A percentile compares a stretch with the other conserved stretches of the same genome.
Evolutionary conservation across 495 filamentous ascomycete species (phyloP).

Genomic region (Chaetomium fimeti): DNA sequence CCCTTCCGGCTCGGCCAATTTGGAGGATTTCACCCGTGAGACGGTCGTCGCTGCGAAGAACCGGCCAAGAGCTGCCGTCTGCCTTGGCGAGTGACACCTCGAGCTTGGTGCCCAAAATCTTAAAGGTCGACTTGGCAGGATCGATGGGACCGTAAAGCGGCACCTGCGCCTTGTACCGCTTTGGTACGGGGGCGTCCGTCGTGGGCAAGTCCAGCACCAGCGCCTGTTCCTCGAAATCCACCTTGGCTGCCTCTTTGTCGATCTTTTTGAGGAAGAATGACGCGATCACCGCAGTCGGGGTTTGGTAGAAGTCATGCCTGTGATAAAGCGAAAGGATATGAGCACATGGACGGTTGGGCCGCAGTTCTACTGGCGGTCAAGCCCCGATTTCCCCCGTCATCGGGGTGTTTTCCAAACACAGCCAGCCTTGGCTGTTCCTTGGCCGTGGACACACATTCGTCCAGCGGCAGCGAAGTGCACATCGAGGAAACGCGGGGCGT

Average conservation of each 20-base stretch:
- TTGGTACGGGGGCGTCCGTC: constrained; percentile 62
- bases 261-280: constrained; percentile 98
- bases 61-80: constrained; percentile 82
- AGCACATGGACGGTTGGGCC: constrained; percentile 23
- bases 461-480: constrained; percentile 14
- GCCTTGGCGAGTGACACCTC: constrained; percentile 82
- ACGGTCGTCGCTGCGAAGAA: constrained; percentile 79
- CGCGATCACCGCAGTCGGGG: constrained; percentile 75
- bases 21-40: constrained; percentile 79
- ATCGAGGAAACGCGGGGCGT: constrained; percentile 4
- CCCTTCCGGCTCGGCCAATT: constrained; percentile 72
- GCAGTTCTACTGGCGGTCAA: constrained; percentile 18
- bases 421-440: constrained; percentile 35
- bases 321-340: constrained; percentile 8
- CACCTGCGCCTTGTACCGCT: constrained; percentile 73
- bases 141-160: constrained; percentile 77
- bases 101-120: constrained; percentile 92
- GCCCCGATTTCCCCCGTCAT: constrained; percentile 14
- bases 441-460: constrained; percentile 26
- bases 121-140: constrained; percentile 67
- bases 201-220: constrained; percentile 80
- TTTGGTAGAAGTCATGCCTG: constrained; percentile 96
- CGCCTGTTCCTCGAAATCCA: constrained; percentile 59
- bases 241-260: constrained; percentile 69
- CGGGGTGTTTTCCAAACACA: constrained; percentile 30